phyloP scores from a whole-genome alignment of 2,329 filamentous ascomycete genomes.

The Stromatinia cepivora region DNA sequence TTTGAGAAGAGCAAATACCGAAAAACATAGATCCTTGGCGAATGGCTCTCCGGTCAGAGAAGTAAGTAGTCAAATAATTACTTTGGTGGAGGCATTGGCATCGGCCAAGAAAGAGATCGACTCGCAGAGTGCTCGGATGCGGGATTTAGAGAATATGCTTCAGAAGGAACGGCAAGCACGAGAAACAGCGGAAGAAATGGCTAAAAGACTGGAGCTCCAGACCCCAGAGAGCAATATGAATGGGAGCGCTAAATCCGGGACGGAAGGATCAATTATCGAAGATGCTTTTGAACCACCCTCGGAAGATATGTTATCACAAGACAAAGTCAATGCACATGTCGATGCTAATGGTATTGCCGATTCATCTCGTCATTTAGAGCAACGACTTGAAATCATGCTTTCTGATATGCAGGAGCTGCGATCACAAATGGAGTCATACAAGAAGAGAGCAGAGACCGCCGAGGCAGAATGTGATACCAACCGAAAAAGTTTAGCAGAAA shows the following conservation, averaged over 20 bases:
- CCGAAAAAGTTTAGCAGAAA: constrained; percentile 76
- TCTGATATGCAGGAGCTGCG: constrained; percentile 37
- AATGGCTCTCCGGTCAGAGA: constrained; percentile 51
- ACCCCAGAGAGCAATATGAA: constrained; percentile 45
- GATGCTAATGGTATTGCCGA: constrained; percentile 81
- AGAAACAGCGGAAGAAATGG: constrained; percentile 79
- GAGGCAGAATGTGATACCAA: constrained; percentile 74
- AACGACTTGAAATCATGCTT: constrained; percentile 37
- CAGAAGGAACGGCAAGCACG: constrained; percentile 78
- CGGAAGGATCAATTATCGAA: constrained; percentile 47
- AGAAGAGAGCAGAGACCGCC: constrained; percentile 73
- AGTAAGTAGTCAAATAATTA: constrained; percentile 71
- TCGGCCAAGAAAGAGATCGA: constrained; percentile 85
- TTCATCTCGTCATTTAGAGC: constrained; percentile 55
- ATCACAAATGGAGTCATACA: constrained; percentile 60
- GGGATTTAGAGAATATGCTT: constrained; percentile 76
- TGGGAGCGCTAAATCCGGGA: constrained; percentile 43
- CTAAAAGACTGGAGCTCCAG: constrained; percentile 67
- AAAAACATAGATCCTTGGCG: constrained; percentile 64
- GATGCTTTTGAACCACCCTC: constrained; percentile 49
- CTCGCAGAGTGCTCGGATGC: constrained; percentile 74
- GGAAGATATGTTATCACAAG: constrained; percentile 34
- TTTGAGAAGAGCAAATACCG: constrained; percentile 73
- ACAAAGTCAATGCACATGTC: constrained; percentile 37
- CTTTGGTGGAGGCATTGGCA: constrained; percentile 81